phyloP scores from a whole-genome alignment of 2,329 filamentous ascomycete genomes.

The Trichoderma simmonsii region DNA sequence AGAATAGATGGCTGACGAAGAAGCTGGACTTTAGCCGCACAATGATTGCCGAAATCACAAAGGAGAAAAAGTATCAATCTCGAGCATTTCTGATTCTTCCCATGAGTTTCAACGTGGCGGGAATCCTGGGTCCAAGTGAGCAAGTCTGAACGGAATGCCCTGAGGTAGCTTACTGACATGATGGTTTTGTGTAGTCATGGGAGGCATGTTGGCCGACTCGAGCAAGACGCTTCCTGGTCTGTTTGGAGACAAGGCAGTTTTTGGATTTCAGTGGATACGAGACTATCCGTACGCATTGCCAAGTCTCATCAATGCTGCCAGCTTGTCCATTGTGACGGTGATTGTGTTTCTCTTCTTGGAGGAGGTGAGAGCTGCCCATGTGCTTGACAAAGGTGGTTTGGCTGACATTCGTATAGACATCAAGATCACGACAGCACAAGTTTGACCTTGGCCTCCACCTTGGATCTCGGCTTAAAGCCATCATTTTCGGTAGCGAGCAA shows the following conservation, averaged over 20 bases:
- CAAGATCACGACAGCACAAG: slow-evolving; percentile 25
- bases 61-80: slow-evolving; percentile 41
- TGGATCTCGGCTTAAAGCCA: slow-evolving; percentile 32
- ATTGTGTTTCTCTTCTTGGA: slow-evolving; percentile 66
- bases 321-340: slow-evolving; percentile 54
- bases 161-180: not conserved
- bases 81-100: slow-evolving; percentile 8
- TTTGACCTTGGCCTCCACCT: slow-evolving; percentile 45
- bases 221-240: not conserved
- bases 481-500: slow-evolving; percentile 26
- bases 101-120: slow-evolving; percentile 5
- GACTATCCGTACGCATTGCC: slow-evolving; percentile 67
- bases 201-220: slow-evolving; percentile 9
- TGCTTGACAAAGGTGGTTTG: not conserved
- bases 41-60: slow-evolving; percentile 49
- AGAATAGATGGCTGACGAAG: not conserved
- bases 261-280: slow-evolving; percentile 50
- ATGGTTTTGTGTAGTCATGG: not conserved
- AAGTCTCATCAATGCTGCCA: slow-evolving; percentile 62
- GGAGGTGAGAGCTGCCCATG: slow-evolving; percentile 45
- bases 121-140: slow-evolving; percentile 1
- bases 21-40: slow-evolving; percentile 35
- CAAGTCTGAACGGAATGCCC: not conserved
- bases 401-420: slow-evolving; percentile 31
- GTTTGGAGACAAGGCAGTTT: slow-evolving; percentile 9